Percentiles rank a stretch among this genome's conserved stretches.
Conservation (phyloP, 352 stramenopile species). For the Globisporangium iwayamae region DNA sequence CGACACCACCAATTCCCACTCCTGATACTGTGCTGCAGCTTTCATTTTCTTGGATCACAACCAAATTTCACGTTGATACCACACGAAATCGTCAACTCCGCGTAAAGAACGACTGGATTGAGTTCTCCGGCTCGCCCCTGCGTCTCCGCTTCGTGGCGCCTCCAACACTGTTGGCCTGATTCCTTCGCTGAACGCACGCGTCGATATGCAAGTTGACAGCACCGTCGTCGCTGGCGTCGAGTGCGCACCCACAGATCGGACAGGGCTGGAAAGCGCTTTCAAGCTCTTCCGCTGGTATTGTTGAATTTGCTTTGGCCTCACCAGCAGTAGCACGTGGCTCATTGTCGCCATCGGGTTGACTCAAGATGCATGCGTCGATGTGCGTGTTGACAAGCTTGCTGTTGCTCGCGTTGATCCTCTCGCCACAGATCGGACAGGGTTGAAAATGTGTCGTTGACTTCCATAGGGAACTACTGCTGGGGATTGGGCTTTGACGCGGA, state of each 20-base stretch:
- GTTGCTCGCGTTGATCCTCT: slow-evolving; percentile 41
- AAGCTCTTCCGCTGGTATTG: neutral
- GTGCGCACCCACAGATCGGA: slow-evolving; percentile 19
- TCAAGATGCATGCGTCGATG: slow-evolving; percentile 47
- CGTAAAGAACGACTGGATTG: slow-evolving; percentile 21
- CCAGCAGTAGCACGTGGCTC: neutral
- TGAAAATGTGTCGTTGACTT: slow-evolving; percentile 8
- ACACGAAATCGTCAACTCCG: neutral
- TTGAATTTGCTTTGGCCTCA: neutral
- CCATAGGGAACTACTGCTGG: neutral
- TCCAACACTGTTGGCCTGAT: neutral
- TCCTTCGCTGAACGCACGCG: slow-evolving; percentile 14
- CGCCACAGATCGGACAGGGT: slow-evolving; percentile 57
- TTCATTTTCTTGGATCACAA: too few species aligned
- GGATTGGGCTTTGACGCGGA: neutral
- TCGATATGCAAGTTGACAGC: slow-evolving; percentile 27
- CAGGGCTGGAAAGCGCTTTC: slow-evolving; percentile 14
- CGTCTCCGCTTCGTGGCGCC: slow-evolving; percentile 5
- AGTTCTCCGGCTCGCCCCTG: slow-evolving; percentile 11
- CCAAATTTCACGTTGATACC: too few species aligned
- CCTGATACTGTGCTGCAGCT: too few species aligned
- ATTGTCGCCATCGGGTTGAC: neutral
- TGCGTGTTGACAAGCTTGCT: slow-evolving; percentile 55
- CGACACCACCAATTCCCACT: too few species aligned
- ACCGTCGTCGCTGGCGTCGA: slow-evolving; percentile 17